Evolutionary conservation across 345 rosid genomes (phyloP).

Genomic region (Eucalyptus cladocalyx): DNA sequence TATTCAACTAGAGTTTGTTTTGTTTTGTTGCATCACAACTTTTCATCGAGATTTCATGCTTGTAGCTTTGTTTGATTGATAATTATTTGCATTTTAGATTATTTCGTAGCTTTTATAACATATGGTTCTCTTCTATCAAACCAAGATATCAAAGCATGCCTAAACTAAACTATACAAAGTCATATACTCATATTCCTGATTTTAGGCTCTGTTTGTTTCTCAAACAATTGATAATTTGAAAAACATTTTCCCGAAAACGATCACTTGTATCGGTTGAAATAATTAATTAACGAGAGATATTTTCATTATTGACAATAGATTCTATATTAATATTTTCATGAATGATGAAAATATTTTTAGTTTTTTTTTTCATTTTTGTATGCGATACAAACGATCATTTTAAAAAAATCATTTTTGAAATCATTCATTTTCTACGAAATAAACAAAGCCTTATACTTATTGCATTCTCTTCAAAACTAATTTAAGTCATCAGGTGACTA

Average conservation of each 20-base stretch:
- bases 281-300: no score
- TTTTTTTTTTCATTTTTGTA: no score
- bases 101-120: not conserved
- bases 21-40: not conserved
- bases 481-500: not conserved
- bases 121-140: not conserved
- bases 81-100: not conserved
- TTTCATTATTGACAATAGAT: accelerated
- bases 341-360: no score
- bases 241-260: accelerated
- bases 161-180: not conserved
- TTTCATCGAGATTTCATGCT: not conserved
- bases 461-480: not conserved
- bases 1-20: not conserved
- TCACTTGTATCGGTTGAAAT: accelerated
- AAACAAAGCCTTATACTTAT: not conserved
- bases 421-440: no score
- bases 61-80: not conserved
- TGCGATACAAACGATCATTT: accelerated
- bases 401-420: no score
- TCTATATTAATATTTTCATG: no score
- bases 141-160: not conserved
- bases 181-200: not conserved
- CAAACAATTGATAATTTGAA: not conserved
- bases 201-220: not conserved